Evolutionary conservation across 176 grass and related monocot species (phyloP).

Genomic region (Hordeum marinum): DNA sequence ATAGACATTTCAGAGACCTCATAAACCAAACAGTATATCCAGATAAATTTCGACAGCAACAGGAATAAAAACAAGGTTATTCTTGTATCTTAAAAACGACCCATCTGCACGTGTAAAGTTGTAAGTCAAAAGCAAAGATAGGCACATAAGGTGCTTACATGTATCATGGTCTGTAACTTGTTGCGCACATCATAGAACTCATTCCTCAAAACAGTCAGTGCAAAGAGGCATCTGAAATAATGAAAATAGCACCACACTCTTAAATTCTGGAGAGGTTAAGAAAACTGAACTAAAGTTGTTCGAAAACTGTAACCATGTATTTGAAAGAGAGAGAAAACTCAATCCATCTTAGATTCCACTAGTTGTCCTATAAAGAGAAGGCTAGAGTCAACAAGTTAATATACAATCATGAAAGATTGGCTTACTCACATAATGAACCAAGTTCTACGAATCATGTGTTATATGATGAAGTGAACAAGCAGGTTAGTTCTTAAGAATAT

Average conservation of each 20-base stretch:
- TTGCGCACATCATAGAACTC: constrained; percentile 60
- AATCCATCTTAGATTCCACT: neutral
- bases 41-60: neutral
- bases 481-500: neutral
- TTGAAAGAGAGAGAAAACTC: neutral
- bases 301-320: neutral
- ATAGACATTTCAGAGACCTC: neutral
- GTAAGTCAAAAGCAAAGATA: constrained; percentile 10
- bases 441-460: neutral
- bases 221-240: constrained; percentile 55
- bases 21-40: neutral
- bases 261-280: neutral
- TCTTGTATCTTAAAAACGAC: neutral
- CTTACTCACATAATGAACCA: neutral
- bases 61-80: neutral
- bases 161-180: constrained; percentile 71
- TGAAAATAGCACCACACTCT: neutral
- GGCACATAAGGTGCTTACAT: constrained; percentile 36
- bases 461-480: too few relatives aligned
- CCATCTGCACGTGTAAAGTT: neutral
- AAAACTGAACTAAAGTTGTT: neutral
- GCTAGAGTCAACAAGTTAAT: neutral
- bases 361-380: constrained; percentile 1
- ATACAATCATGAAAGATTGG: neutral
- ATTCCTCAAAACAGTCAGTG: constrained; percentile 55